These are phyloP conservation scores for Puccinellia tenuiflora DNA, from an alignment of 176 grass and related monocot genomes.

Conservation along the genomic window DNA sequence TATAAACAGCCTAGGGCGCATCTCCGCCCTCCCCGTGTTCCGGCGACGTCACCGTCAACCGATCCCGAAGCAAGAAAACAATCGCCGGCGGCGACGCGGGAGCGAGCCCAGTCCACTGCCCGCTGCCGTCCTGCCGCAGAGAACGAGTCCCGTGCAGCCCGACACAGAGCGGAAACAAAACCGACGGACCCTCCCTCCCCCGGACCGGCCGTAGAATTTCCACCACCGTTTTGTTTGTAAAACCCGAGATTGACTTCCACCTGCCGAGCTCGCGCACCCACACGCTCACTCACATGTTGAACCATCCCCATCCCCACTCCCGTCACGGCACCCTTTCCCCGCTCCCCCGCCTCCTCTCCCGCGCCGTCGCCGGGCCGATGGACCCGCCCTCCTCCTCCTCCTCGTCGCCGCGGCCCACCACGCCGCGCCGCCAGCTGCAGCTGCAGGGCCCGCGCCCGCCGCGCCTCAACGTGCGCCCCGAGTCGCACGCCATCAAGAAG, in stretches of 20 bases:
- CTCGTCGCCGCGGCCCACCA: slow-evolving; percentile 12
- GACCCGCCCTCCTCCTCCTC: slow-evolving; percentile 36
- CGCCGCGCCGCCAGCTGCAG: slow-evolving; percentile 62
- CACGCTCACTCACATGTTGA: slow-evolving; percentile 20
- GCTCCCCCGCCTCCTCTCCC: slow-evolving; percentile 18
- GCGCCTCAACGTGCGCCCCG: slow-evolving; percentile 53
- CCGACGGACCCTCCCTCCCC: neutral
- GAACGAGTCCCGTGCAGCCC: neutral
- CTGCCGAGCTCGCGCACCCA: neutral
- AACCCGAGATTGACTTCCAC: slow-evolving; percentile 19
- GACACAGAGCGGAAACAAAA: slow-evolving; percentile 6
- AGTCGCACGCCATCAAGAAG: slow-evolving; percentile 89
- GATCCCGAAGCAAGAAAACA: neutral
- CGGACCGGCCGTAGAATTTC: neutral
- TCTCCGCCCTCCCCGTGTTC: neutral
- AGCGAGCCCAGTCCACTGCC: neutral
- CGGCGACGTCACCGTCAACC: neutral
- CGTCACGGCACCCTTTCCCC: neutral
- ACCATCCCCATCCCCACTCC: slow-evolving; percentile 7
- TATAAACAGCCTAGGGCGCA: neutral
- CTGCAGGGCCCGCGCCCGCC: slow-evolving; percentile 78
- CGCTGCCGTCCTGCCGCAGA: slow-evolving; percentile 18
- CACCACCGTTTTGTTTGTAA: neutral
- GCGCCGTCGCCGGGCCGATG: slow-evolving; percentile 32
- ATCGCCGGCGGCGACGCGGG: slow-evolving; percentile 21